These are phyloP conservation scores for Nicotiana benthamiana DNA, from an alignment of 257 asterid species.

Conservation along the genomic window DNA sequence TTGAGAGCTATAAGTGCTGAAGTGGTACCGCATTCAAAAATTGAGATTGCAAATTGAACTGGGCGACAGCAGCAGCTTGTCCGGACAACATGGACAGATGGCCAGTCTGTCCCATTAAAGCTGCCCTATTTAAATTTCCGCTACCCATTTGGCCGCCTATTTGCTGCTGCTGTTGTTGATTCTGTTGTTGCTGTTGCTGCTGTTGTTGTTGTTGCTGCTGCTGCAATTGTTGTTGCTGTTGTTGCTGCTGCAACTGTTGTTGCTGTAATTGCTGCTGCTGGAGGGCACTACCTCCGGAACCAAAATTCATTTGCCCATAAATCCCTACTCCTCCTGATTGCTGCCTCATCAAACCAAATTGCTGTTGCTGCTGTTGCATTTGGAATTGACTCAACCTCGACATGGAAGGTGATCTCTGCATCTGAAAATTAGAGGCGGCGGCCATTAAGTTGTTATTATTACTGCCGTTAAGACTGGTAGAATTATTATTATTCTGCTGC, in stretches of 20 bases:
- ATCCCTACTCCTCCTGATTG: constrained; percentile 42
- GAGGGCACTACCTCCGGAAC: constrained; percentile 39
- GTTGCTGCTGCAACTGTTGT: constrained; percentile 24
- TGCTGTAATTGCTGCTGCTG: constrained; percentile 31
- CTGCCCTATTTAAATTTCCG: constrained; percentile 58
- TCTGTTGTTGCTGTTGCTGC: constrained; percentile 22
- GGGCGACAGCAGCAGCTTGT: constrained; percentile 67
- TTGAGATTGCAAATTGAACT: constrained; percentile 68
- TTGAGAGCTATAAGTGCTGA: neutral
- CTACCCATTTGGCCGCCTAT: constrained; percentile 39
- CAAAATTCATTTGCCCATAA: constrained; percentile 74
- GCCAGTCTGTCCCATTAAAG: constrained; percentile 72
- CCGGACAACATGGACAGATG: constrained; percentile 73
- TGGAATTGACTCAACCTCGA: constrained; percentile 67
- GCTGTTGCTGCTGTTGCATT: constrained; percentile 38
- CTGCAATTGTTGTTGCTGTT: constrained; percentile 30
- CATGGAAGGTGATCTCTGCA: constrained; percentile 64
- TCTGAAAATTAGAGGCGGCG: constrained; percentile 38
- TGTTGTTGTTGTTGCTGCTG: constrained; percentile 35
- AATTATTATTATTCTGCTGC: constrained; percentile 13
- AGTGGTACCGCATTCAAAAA: constrained; percentile 57
- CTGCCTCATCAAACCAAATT: constrained; percentile 24
- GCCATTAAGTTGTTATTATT: constrained; percentile 40
- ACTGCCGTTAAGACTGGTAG: constrained; percentile 16
- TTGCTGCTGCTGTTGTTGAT: constrained; percentile 31